Percentiles rank a stretch among this genome's conserved stretches.
These are phyloP conservation scores for Aureobasidium sp. DNA, from an alignment of 2,329 filamentous ascomycete species.

Conservation along the genomic window DNA sequence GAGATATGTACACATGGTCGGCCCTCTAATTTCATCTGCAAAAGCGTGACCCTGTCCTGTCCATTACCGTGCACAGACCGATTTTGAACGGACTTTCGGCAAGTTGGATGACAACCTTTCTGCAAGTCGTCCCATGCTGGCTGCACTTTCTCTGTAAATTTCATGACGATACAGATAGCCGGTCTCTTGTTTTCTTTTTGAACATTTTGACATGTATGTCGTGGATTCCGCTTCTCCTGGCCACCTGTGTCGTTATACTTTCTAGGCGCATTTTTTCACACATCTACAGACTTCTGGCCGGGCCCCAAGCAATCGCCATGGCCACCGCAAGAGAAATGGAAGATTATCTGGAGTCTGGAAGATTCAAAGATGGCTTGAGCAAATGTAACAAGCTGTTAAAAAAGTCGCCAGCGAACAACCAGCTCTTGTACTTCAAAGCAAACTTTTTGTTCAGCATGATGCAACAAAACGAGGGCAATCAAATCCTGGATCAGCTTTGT, in stretches of 20 bases:
- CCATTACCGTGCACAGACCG: neutral
- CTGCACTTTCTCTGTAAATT: neutral
- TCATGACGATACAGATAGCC: neutral
- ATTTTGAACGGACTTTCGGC: neutral
- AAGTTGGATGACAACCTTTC: neutral
- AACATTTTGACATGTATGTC: conserved; percentile 4
- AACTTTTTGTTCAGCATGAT: conserved; percentile 24
- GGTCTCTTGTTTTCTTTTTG: neutral
- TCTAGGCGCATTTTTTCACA: neutral
- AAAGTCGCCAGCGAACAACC: conserved; percentile 25
- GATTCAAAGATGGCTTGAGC: conserved; percentile 27
- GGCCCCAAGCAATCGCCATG: neutral
- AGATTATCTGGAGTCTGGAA: conserved; percentile 18
- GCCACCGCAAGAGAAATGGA: conserved; percentile 5
- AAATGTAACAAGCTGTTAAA: conserved; percentile 29
- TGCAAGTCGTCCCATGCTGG: neutral
- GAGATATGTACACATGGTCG: too few relatives aligned
- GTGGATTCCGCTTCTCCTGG: conserved; percentile 3
- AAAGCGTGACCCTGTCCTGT: neutral
- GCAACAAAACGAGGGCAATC: conserved; percentile 19
- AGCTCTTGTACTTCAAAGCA: conserved; percentile 28
- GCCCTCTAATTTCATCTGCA: neutral
- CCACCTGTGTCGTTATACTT: neutral
- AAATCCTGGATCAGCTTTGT: conserved; percentile 20
- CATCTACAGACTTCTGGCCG: conserved; percentile 3